Percentiles rank a stretch among this genome's conserved stretches.
Conservation (phyloP, 2,329 filamentous ascomycete genomes). For the Rhexocercosporidium sp. region DNA sequence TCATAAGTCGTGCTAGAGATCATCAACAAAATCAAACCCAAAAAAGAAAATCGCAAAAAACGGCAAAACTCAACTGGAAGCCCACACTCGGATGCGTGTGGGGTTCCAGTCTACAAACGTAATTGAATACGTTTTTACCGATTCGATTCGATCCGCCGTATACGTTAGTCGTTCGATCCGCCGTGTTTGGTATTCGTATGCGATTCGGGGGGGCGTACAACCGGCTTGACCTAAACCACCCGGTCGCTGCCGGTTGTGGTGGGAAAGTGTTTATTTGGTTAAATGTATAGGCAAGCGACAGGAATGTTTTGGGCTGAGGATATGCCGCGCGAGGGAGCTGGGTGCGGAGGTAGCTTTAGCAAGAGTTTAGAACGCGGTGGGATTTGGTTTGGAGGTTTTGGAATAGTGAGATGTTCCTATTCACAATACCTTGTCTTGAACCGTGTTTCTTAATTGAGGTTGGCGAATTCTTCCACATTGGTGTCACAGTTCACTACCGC, state of each 20-base stretch:
- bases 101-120: constrained; percentile 3
- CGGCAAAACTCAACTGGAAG: neutral
- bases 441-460: too few species aligned
- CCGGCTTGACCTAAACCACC: neutral
- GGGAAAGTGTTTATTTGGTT: neutral
- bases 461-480: too few species aligned
- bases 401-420: too few species aligned
- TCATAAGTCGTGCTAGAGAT: too few species aligned
- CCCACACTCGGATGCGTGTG: constrained; percentile 7
- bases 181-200: neutral
- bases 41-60: neutral
- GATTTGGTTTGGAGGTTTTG: too few species aligned
- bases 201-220: neutral
- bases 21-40: neutral
- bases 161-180: neutral
- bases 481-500: too few species aligned
- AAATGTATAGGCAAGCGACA: too few species aligned
- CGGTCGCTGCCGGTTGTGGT: neutral
- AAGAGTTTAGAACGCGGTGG: neutral
- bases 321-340: neutral
- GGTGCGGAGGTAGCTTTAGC: neutral
- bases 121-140: neutral
- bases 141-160: neutral
- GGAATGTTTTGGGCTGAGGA: neutral
- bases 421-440: too few species aligned